Evolutionary conservation across 2,329 filamentous ascomycete species (phyloP), one percentile per base, ranked within the genome.

Genomic region (Sporothrix inflata): DNA sequence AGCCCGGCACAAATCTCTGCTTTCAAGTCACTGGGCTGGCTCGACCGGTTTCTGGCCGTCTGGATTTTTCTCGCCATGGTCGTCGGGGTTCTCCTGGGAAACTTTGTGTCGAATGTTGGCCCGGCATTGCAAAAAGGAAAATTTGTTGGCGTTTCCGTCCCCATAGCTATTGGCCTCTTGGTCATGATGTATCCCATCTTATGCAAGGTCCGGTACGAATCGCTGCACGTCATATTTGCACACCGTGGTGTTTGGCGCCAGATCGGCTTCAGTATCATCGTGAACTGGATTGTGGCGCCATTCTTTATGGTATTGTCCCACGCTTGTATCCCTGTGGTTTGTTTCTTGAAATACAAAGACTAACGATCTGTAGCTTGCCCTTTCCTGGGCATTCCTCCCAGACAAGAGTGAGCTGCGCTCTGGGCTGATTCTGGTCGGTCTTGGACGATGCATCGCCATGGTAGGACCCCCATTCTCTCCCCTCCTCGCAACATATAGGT

Each of bases 111-210:
- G 0, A 83, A 82, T 27, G 88, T 88, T 0, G 89, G 87, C 0
- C 85, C 85, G 0, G 86, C 89, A 0, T 79, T 96, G 16, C 87
- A 94, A 74, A 88, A 85, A 76, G 92, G 92, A 6, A 87, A 88
- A 34, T 94, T 95, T 76, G 91, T 92, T 3, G 77, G 76, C 2
- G 78, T 81, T 0, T 81, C 80, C 0, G 70, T 80, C 1, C 84
- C 85, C 0, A 85, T 87, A 19, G 76, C 93, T 0, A 83, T 97
- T 65, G 93, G 94, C 0, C 82, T 97, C 0, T 85, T 97, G 1
- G 90, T 97, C 55, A 97, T 97, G 93, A 97, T 97, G 93, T 97
- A 96, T 78, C 94, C 94, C 0, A 97, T 97, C 73, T 84, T 97
- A 0, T 97, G 93, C 85, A 96, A 96, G 80, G 91, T 97, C 6